A percentile compares a stretch with the other conserved stretches of the same genome.
Conservation (phyloP, 441 rosid genomes). For the Gossypium schwendimanii region DNA sequence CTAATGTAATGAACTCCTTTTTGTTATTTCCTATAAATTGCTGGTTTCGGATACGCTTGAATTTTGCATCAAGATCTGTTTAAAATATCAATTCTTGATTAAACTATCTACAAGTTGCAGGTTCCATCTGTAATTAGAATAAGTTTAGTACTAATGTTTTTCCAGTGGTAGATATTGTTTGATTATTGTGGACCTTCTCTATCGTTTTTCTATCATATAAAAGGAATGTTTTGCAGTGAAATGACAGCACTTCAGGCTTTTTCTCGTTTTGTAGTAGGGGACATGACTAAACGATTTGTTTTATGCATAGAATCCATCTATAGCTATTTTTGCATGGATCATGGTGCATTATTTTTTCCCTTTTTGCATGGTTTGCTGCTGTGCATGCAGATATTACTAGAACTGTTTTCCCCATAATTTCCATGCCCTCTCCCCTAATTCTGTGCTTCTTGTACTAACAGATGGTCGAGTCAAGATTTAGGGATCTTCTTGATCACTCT, state of each 20-base stretch:
- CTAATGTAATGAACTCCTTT: too few relatives aligned
- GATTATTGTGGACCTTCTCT: background rate
- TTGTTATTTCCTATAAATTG: too few relatives aligned
- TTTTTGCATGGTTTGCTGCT: background rate
- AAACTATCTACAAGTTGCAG: too few relatives aligned
- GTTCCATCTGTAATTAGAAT: background rate
- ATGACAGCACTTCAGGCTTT: background rate
- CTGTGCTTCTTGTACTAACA: conserved; percentile 25
- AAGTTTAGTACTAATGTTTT: background rate
- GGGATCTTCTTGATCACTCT: conserved; percentile 81
- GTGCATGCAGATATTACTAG: background rate
- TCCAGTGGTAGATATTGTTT: background rate
- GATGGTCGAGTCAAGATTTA: conserved; percentile 93
- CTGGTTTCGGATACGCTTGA: too few relatives aligned
- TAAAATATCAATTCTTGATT: too few relatives aligned
- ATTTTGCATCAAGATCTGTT: too few relatives aligned
- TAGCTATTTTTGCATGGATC: background rate
- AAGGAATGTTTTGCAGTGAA: background rate
- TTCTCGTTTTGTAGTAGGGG: background rate
- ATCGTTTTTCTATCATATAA: background rate
- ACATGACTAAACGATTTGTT: background rate
- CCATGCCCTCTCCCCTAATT: background rate
- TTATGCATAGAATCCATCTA: background rate
- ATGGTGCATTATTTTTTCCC: background rate
- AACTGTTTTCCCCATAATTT: background rate